Conservation (phyloP, 371 early-diverging fungal genomes). For the Polyrhizophydium stewartii region DNA sequence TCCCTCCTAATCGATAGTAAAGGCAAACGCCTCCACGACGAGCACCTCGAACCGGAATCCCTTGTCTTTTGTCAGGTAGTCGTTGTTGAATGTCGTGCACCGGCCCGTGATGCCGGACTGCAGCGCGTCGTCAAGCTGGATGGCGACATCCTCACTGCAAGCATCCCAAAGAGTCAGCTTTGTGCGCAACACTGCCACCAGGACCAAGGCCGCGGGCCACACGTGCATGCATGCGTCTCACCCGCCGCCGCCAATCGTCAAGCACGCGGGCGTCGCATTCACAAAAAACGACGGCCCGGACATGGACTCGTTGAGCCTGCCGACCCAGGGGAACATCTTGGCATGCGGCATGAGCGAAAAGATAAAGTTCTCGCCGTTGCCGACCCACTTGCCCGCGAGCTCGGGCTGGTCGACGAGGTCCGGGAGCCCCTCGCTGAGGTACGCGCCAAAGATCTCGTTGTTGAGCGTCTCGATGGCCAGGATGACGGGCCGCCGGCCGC, state of each 20-base stretch:
- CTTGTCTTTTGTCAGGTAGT: conserved; percentile 25
- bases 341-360: conserved; percentile 33
- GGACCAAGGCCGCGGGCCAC: neutral
- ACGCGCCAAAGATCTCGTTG: conserved; percentile 39
- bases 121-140: conserved; percentile 26
- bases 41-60: conserved; percentile 21
- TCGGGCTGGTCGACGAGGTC: conserved; percentile 8
- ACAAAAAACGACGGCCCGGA: conserved; percentile 30
- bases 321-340: conserved; percentile 37
- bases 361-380: conserved; percentile 36
- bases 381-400: neutral
- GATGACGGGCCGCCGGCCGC: conserved; percentile 24
- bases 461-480: conserved; percentile 29
- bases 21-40: conserved; percentile 36
- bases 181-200: neutral
- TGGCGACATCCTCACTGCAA: conserved; percentile 10
- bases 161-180: neutral
- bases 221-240: conserved; percentile 4
- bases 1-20: conserved; percentile 7
- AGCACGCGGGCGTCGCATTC: conserved; percentile 16
- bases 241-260: conserved; percentile 42
- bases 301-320: conserved; percentile 6
- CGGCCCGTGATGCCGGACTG: conserved; percentile 25
- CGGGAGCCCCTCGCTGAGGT: conserved; percentile 23
- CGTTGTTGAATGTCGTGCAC: conserved; percentile 37